phyloP scores from a whole-genome alignment of 352 stramenopile species.

The Phytopythium cucurbitacearum region DNA sequence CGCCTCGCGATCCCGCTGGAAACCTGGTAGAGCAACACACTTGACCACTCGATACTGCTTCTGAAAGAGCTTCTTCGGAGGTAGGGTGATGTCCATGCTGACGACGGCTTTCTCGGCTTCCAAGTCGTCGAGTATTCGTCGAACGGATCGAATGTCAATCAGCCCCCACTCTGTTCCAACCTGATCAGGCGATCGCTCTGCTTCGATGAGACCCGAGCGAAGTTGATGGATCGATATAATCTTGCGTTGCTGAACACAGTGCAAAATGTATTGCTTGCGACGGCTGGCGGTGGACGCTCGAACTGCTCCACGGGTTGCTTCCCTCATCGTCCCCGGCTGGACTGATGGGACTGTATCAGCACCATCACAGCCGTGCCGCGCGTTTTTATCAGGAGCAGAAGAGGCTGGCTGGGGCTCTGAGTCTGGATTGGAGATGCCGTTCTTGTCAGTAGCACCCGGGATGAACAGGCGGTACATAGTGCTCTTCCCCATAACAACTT shows the following conservation, averaged over 20 bases:
- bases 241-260: constrained; percentile 51
- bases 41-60: constrained; percentile 60
- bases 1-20: constrained; percentile 38
- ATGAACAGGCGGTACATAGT: constrained; percentile 86
- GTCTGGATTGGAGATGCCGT: neutral
- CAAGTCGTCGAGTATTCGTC: constrained; percentile 61
- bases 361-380: too few species aligned
- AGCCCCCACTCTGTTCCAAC: constrained; percentile 22
- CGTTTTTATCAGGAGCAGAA: too few species aligned
- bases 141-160: constrained; percentile 68
- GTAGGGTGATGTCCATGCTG: constrained; percentile 64
- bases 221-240: constrained; percentile 71
- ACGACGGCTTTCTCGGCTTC: constrained; percentile 37
- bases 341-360: neutral
- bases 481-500: constrained; percentile 73
- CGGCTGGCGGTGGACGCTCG: constrained; percentile 51
- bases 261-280: constrained; percentile 48
- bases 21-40: constrained; percentile 56
- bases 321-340: constrained; percentile 57
- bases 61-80: constrained; percentile 61
- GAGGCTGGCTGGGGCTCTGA: too few species aligned
- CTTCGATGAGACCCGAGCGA: constrained; percentile 40
- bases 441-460: constrained; percentile 12
- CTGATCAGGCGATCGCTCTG: constrained; percentile 30
- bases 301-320: constrained; percentile 43